Evolutionary conservation across 75 land plant species (phyloP), one percentile per base, ranked within the genome.

Genomic region (Selaginella moellendorffii): DNA sequence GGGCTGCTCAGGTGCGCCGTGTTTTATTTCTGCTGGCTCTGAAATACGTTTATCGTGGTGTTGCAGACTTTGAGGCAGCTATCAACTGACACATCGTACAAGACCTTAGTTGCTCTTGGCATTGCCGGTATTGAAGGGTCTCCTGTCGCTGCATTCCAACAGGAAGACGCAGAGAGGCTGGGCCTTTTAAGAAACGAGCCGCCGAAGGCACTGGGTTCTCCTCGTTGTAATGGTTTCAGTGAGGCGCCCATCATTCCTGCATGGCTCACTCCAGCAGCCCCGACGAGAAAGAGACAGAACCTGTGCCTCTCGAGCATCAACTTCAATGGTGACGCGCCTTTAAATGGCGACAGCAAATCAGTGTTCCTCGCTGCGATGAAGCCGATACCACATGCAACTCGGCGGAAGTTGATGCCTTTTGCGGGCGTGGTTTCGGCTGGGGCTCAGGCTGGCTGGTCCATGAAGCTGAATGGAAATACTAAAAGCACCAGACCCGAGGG

Each of bases 1-100:
- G 99, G 99, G 99, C 85, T 52, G 86, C 75, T 2, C 99, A 95
- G 99, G 99, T 95, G 58, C 21, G 54, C 20, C 17, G n/a, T n/a
- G n/a, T 71, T 31, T 21, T 53, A 0, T 30, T 5, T 14, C 5
- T 36, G 14, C 14, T 36, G 5, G 46, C 46, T 36, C 46, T 36
- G 46, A 5, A 36, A 14, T 36, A 14, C 46, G 14, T 36, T 36
- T 14, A 36, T 36, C 46, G 14, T 36, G 14, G 46, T 36, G 12
- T 29, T 75, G 28, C 76, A 95, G 99, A 83, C 88, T 63, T 65
- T 95, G 71, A 74, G 87, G 65, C 99, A 95, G 75, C 80, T 95
- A 58, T 85, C 99, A 22, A 80, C 79, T 21, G 96, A 86, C 28
- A 59, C 71, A 27, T 78, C 88, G 29, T 89, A 86, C 61, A 80